Evolutionary conservation across 805 yeast genomes (phyloP), one percentile per base, ranked within the genome.

Genomic region (Wickerhamiella nectarea): DNA sequence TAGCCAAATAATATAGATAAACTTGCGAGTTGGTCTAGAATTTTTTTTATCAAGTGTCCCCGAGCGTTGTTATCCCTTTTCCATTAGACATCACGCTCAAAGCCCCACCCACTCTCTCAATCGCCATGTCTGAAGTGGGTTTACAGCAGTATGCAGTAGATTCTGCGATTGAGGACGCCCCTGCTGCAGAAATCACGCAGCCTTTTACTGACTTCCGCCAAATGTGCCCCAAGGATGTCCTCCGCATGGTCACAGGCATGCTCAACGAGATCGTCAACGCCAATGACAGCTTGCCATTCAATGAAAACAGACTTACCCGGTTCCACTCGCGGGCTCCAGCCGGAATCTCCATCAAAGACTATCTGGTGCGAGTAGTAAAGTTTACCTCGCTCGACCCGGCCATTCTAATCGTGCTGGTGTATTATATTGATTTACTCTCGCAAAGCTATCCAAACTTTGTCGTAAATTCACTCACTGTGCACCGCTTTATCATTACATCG

Each of bases 281-380:
- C 26, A 89, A 89, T 58, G 97, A 89, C 62, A 64, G 54, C 22
- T 53, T 55, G 19, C 66, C 69, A 34, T 62, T 58, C 46, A 61
- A 50, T 43, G 55, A 61, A 7, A 58, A 58, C 15, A 56, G 59
- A 22, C 68, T 91, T 42, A 89, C 98, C 1, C 67, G 97, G 50
- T 89, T 89, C 60, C 98, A 89, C 60, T 86, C 96, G 3, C 70
- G 96, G 49, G 78, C 89, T 0, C 94, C 96, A 3, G 97, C 98
- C 0, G 73, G 72, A 14, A 89, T 89, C 36, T 79, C 94, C 5
- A 75, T 86, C 12, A 73, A 72, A 50, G 82, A 81, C 44, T 89
- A 89, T 55, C 61, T 87, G 36, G 62, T 77, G 37, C 70, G 97
- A 52, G 66, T 89, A 38, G 72, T 89, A 6, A 80, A 82, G 53